These are phyloP conservation scores for Kluyveromyces sp. DNA, from an alignment of 1,139 yeast genomes.

Conservation along the genomic window DNA sequence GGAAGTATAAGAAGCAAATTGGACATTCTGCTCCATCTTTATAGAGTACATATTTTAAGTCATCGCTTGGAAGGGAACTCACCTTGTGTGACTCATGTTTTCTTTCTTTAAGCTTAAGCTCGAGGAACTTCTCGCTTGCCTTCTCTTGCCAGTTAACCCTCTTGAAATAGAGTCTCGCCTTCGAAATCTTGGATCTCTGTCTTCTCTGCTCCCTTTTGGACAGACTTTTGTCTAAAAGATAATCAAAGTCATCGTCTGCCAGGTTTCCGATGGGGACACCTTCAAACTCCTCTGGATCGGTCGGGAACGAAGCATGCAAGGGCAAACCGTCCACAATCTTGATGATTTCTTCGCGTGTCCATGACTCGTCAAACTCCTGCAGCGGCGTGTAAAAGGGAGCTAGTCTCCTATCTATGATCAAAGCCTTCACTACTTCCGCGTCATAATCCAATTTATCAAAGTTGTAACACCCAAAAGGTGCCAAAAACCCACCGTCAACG, in stretches of 20 bases:
- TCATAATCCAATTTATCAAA: constrained; percentile 67
- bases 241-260: constrained; percentile 27
- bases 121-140: constrained; percentile 44
- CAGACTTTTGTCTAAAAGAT: constrained; percentile 44
- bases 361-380: constrained; percentile 65
- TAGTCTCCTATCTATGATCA: constrained; percentile 58
- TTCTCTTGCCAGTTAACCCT: constrained; percentile 45
- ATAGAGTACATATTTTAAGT: constrained; percentile 47
- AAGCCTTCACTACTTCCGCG: constrained; percentile 57
- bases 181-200: constrained; percentile 50
- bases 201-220: constrained; percentile 39
- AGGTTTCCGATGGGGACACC: constrained; percentile 43
- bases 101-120: constrained; percentile 17
- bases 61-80: constrained; percentile 33
- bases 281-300: constrained; percentile 40
- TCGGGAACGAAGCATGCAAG: constrained; percentile 54
- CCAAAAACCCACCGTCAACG: constrained; percentile 75
- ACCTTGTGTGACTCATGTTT: constrained; percentile 8
- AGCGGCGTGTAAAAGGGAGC: constrained; percentile 92
- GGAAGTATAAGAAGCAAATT: constrained; percentile 84
- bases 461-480: constrained; percentile 82
- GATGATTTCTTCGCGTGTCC: constrained; percentile 68
- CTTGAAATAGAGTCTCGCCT: constrained; percentile 38
- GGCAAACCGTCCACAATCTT: constrained; percentile 46
- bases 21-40: constrained; percentile 77